Evolutionary conservation across 2,329 filamentous ascomycete species (phyloP).

Genomic region (Fusarium sororula): DNA sequence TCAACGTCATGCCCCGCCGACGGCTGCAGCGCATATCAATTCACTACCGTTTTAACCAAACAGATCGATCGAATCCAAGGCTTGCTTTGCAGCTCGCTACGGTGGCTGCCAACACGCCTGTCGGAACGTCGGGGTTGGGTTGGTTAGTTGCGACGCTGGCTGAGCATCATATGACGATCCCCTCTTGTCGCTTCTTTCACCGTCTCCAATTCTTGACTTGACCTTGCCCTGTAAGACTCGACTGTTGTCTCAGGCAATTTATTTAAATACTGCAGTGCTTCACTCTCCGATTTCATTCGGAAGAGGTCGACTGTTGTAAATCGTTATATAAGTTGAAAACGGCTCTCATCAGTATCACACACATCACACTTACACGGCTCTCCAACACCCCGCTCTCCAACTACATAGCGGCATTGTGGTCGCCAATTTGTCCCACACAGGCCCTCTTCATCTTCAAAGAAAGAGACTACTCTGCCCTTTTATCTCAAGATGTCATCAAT

Average conservation of each 20-base stretch:
- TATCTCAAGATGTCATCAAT: constrained; percentile 38
- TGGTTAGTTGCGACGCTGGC: constrained; percentile 21
- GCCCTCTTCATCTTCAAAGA: background rate
- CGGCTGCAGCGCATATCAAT: constrained; percentile 1
- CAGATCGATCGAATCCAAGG: constrained; percentile 2
- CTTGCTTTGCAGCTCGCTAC: background rate
- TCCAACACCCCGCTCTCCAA: constrained; percentile 4
- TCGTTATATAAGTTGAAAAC: background rate
- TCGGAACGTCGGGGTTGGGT: constrained; percentile 11
- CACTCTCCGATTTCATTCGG: background rate
- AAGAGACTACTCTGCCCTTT: background rate
- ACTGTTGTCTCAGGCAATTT: background rate
- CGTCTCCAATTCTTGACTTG: constrained; percentile 8
- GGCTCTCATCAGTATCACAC: constrained; percentile 7
- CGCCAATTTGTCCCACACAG: background rate
- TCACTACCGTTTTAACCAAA: background rate
- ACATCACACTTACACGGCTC: constrained; percentile 31
- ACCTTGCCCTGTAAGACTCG: background rate
- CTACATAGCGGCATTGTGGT: constrained; percentile 25
- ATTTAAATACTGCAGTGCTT: constrained; percentile 1
- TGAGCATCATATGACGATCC: constrained; percentile 41
- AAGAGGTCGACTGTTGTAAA: background rate
- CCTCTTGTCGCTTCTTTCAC: constrained; percentile 28
- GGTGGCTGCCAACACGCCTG: constrained; percentile 3
- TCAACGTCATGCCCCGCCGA: constrained; percentile 43